These are phyloP conservation scores for Lolium rigidum DNA, from an alignment of 176 grass and related monocot genomes.

Conservation along the genomic window DNA sequence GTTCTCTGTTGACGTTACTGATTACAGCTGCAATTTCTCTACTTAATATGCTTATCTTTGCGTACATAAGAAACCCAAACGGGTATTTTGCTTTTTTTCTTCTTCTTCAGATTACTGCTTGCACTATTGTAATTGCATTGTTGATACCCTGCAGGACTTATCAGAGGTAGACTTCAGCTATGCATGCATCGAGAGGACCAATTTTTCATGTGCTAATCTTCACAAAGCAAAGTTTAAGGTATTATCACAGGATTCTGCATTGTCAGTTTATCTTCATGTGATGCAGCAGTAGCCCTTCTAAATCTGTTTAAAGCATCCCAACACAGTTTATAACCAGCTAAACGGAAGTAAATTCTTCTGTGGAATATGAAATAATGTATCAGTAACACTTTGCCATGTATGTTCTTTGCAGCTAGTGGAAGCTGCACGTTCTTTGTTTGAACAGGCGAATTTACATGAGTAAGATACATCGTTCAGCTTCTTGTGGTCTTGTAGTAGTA, in stretches of 20 bases:
- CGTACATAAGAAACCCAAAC: not conserved
- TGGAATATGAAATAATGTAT: constrained; percentile 31
- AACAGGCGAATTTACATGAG: constrained; percentile 85
- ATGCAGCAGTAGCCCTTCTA: not conserved
- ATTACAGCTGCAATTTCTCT: constrained; percentile 8
- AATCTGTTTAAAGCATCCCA: not conserved
- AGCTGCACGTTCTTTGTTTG: constrained; percentile 66
- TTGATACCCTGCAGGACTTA: constrained; percentile 62
- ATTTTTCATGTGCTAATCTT: constrained; percentile 80
- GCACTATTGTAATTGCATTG: constrained; percentile 18
- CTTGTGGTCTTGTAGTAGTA: constrained; percentile 27
- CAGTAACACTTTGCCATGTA: constrained; percentile 1
- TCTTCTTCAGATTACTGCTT: too few relatives aligned
- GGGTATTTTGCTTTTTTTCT: too few relatives aligned
- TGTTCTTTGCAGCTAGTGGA: constrained; percentile 67
- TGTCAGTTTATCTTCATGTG: not conserved
- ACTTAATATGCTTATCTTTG: not conserved
- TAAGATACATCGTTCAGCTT: constrained; percentile 68
- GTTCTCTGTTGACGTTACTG: constrained; percentile 14
- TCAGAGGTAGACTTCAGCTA: constrained; percentile 88
- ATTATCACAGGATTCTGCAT: constrained; percentile 18
- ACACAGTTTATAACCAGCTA: not conserved
- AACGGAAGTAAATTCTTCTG: not conserved
- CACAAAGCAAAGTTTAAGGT: constrained; percentile 94
- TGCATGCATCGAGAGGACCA: constrained; percentile 73